Base-by-base conservation (phyloP, 139 green algal species). In the Chlorella sp. region DNA sequence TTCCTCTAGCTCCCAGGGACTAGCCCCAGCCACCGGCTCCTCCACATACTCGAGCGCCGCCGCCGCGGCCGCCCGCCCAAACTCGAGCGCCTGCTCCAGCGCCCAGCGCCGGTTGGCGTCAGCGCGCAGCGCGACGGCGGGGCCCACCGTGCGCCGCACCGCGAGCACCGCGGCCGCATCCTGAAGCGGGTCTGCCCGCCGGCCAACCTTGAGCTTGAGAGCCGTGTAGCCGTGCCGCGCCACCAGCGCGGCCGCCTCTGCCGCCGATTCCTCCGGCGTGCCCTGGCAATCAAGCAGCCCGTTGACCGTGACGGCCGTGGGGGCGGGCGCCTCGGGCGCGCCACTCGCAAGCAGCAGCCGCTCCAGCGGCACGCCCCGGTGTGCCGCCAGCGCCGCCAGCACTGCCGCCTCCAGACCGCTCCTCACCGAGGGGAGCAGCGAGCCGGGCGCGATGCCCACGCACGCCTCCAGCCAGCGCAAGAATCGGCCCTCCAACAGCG, bases 31-130 rank as follows among this genome's bases (percentile, higher is more conserved):
- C 3, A 90, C 72, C 11, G 95, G 95, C 81, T 98, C 94, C 83
- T 98, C 94, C 0, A 97, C 46, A 74, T 93, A 97, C 71, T 94
- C 76, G 41, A 97, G 79, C 45, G 58, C 41, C 1, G 78, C 59
- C 25, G 25, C 27, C 25, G 62, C 67, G 5, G 76, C 79, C n/a
- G 31, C 35, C 29, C 31, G 33, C 7, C 71, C 84, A 83, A 94
- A 94, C 33, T 64, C 31, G 29, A 84, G 48, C 23, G 96, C 95
- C 45, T 95, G 55, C 23, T 87, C 65, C 46, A 97, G 58, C 9
- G 17, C 77, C 94, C 95, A 99, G 3, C 66, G 79, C 12, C 91
- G 85, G 86, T 99, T 99, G 50, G 96, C 95, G 60, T 99, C 96
- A 2, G 85, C 88, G 0, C 95, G 83, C 21, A 99, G 76, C 8